Evolutionary conservation across 2,329 filamentous ascomycete genomes (phyloP).

Genomic region (Aspergillus uvarum): DNA sequence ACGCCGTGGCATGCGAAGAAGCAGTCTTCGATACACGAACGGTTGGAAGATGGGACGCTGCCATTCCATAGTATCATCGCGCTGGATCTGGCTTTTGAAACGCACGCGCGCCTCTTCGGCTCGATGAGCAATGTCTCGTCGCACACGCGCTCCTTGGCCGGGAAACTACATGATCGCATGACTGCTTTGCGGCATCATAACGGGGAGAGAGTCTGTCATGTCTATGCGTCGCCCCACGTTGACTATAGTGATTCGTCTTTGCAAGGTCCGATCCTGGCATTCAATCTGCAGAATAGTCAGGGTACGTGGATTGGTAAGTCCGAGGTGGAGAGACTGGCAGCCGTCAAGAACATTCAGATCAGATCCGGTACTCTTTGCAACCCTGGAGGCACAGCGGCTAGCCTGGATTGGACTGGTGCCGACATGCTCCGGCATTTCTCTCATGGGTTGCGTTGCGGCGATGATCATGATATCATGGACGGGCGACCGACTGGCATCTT

Average conservation of each 20-base stretch:
- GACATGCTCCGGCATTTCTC: conserved; percentile 85
- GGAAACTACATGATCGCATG: conserved; percentile 60
- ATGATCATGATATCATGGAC: conserved; percentile 74
- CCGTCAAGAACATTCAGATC: conserved; percentile 75
- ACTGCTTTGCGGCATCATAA: conserved; percentile 67
- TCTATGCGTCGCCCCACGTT: conserved; percentile 56
- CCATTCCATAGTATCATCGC: conserved; percentile 90
- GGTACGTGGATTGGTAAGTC: conserved; percentile 76
- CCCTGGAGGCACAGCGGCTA: conserved; percentile 76
- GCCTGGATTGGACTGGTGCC: conserved; percentile 71
- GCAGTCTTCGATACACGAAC: conserved; percentile 68
- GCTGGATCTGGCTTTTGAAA: conserved; percentile 69
- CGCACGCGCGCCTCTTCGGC: conserved; percentile 68
- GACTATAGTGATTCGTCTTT: conserved; percentile 45
- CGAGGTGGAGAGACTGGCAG: conserved; percentile 84
- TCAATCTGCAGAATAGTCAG: conserved; percentile 71
- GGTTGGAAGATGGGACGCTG: conserved; percentile 85
- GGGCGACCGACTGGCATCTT: conserved; percentile 88
- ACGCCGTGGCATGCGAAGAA: conserved; percentile 84
- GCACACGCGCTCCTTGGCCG: conserved; percentile 68
- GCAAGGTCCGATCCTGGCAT: conserved; percentile 75
- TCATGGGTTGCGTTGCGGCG: conserved; percentile 78
- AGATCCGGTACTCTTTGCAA: conserved; percentile 90
- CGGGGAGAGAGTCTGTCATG: conserved; percentile 60
- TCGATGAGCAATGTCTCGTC: conserved; percentile 67